Evolutionary conservation across 2,329 filamentous ascomycete genomes (phyloP), one percentile per base, ranked within the genome.

Genomic region (Ceratocystis variospora): DNA sequence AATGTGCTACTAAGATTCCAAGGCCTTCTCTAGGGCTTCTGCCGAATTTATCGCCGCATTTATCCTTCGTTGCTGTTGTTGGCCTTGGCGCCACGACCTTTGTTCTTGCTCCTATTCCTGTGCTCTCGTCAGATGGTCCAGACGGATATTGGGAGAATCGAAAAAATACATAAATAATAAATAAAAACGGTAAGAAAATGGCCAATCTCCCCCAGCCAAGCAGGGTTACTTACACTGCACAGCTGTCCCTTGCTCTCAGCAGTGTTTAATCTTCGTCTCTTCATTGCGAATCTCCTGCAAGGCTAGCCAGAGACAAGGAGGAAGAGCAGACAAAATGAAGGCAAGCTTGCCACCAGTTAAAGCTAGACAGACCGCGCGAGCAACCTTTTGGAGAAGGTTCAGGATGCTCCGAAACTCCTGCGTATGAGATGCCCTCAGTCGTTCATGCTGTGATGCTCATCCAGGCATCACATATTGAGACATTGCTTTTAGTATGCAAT

Each of bases 1-100:
- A 41, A 12, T 41, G 37, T 41, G 10, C 37, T 15, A 41, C 37
- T 41, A 41, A 15, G 37, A 41, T 41, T 41, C 48, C 48, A 53
- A 53, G 48, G 48, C n/a, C 48, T 53, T 53, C 48, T 53, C n/a
- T 25, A n/a, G 22, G n/a, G 48, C 48, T 53, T 53, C 48, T 53
- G 48, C 7, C 48, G 48, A 8, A 53, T 53, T 53, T 53, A 53
- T 7, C n/a, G n/a, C 5, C 48, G n/a, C 4, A 53, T 53, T 53
- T 50, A 19, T 19, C 46, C 46, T 22, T 19, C 5, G 17, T 50
- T 19, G 19, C 6, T 8, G 46, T 22, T 22, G 5, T 12, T 53
- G 48, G 48, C 7, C n/a, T 19, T 53, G 48, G 48, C n/a, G 22
- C 48, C n/a, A 19, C 8, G n/a, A 17, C n/a, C n/a, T 53, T 53